A percentile compares a stretch with the other conserved stretches of the same genome.
Conservation (phyloP, 2,329 filamentous ascomycete genomes). For the Nigrospora osmanthi region DNA sequence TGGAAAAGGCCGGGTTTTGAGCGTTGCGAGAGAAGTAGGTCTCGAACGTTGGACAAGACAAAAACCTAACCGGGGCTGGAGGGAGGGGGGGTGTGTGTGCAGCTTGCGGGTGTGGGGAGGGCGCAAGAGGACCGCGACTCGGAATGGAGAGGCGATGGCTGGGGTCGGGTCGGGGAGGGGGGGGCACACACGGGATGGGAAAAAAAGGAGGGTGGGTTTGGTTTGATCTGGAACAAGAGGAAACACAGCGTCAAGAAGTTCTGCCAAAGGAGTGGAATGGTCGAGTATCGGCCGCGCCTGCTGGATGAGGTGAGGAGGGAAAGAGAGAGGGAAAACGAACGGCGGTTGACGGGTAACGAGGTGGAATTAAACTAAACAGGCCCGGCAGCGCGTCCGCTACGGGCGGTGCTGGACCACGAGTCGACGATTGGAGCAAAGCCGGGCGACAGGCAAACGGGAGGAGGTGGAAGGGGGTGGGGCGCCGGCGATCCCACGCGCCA, state of each 20-base stretch:
- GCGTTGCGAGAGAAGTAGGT: background rate
- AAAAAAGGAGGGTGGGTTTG: background rate
- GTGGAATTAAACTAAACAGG: background rate
- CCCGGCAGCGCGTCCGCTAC: no score
- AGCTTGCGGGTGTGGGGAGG: no score
- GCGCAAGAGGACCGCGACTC: no score
- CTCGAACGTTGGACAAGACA: slow-evolving; percentile 1
- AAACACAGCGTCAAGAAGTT: background rate
- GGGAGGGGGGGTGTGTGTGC: background rate
- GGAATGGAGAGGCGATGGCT: no score
- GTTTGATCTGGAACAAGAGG: background rate
- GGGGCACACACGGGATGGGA: no score
- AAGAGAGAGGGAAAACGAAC: background rate
- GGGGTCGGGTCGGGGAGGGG: no score
- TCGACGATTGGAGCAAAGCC: no score
- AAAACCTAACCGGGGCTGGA: background rate
- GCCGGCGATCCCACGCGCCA: no score
- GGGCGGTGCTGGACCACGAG: no score
- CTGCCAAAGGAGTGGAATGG: slow-evolving; percentile 1
- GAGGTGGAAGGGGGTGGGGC: no score
- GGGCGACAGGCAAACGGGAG: no score
- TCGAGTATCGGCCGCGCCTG: slow-evolving; percentile 2
- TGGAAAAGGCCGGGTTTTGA: slow-evolving; percentile 1
- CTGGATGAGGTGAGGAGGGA: slow-evolving; percentile 1
- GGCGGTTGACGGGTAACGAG: background rate